Percentiles rank a stretch among this genome's conserved stretches.
Evolutionary conservation across 257 asterid species (phyloP).

Genomic region (Ballota nigra): DNA sequence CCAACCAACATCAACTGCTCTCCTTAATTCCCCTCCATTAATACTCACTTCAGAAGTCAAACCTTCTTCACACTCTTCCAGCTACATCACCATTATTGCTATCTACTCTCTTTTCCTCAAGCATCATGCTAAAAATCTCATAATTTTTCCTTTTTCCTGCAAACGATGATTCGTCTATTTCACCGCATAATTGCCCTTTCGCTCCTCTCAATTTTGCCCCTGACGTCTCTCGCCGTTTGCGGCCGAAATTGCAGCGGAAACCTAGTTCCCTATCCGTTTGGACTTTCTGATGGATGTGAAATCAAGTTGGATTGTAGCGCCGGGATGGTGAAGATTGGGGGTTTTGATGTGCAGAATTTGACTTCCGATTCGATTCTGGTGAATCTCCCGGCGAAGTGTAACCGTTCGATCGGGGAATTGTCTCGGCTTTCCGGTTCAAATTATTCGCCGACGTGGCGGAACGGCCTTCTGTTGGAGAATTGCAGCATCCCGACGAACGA

Average conservation of each 20-base stretch:
- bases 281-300: conserved; percentile 48
- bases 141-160: neutral
- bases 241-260: conserved; percentile 27
- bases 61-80: conserved; percentile 20
- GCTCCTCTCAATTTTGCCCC: conserved; percentile 20
- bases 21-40: conserved; percentile 38
- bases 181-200: conserved; percentile 19
- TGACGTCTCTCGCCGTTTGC: conserved; percentile 26
- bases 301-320: conserved; percentile 47
- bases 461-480: conserved; percentile 50
- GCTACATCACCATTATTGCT: neutral
- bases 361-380: conserved; percentile 48
- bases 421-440: conserved; percentile 27
- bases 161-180: conserved; percentile 27
- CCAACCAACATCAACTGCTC: conserved; percentile 49
- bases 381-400: conserved; percentile 46
- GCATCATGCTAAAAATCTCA: conserved; percentile 15
- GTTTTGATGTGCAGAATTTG: conserved; percentile 40
- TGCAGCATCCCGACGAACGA: conserved; percentile 39
- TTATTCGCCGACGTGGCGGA: conserved; percentile 56
- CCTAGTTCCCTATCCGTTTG: conserved; percentile 59
- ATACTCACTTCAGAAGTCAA: conserved; percentile 35
- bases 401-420: conserved; percentile 49
- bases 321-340: conserved; percentile 38
- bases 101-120: neutral